Evolutionary conservation across 768 basidiomycete species (phyloP).

Genomic region (Hysterangium stoloniferum): DNA sequence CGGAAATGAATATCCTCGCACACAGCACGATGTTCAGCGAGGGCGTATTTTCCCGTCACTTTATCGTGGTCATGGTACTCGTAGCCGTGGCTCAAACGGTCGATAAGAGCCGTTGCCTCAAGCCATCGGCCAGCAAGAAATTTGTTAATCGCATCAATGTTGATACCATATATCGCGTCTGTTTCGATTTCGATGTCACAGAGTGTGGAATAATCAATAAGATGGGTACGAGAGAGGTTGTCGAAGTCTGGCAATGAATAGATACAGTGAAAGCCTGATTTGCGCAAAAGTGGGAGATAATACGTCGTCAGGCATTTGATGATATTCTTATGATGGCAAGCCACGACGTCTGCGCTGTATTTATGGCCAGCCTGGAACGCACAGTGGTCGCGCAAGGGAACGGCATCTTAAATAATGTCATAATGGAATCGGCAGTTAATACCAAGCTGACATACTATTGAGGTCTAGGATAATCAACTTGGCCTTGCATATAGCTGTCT

Average conservation of each 20-base stretch:
- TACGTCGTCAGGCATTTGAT: slow-evolving; percentile 13
- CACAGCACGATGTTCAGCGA: slow-evolving; percentile 18
- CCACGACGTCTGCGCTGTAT: neutral
- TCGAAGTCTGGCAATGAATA: slow-evolving; percentile 25
- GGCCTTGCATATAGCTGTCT: neutral
- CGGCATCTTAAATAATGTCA: neutral
- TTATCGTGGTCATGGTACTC: slow-evolving; percentile 1
- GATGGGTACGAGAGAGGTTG: slow-evolving; percentile 15
- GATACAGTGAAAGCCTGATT: slow-evolving; percentile 20
- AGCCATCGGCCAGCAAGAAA: slow-evolving; percentile 8
- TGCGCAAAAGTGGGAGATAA: slow-evolving; percentile 19
- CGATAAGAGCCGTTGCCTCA: neutral
- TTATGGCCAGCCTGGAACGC: neutral
- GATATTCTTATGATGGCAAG: neutral
- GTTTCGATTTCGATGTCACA: slow-evolving; percentile 10
- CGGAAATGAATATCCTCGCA: slow-evolving; percentile 16
- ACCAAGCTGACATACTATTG: neutral
- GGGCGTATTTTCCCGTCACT: slow-evolving; percentile 9
- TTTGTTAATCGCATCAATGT: slow-evolving; percentile 10
- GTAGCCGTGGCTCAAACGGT: too few species aligned
- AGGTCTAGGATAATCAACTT: neutral
- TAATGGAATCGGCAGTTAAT: neutral
- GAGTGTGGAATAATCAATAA: slow-evolving; percentile 20
- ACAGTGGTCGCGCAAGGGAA: neutral
- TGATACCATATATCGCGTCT: slow-evolving; percentile 7